Evolutionary conservation across 2,329 filamentous ascomycete species (phyloP).

Genomic region (Sporothrix protearum): DNA sequence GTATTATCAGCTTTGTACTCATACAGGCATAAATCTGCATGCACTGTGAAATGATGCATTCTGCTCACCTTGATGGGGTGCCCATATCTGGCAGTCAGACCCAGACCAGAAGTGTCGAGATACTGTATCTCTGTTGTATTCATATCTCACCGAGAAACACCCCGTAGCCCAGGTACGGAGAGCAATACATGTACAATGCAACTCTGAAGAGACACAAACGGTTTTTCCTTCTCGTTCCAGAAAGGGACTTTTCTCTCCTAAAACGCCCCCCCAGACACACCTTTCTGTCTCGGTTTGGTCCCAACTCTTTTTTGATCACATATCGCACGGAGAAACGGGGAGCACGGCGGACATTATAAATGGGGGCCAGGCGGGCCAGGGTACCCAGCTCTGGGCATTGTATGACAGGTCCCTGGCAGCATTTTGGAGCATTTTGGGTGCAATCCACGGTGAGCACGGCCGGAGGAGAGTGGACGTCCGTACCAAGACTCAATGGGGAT

Average conservation of each 20-base stretch:
- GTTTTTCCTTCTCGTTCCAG: neutral
- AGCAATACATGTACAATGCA: conserved; percentile 6
- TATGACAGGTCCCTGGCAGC: neutral
- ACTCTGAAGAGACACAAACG: conserved; percentile 4
- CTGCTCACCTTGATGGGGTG: neutral
- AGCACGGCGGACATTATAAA: neutral
- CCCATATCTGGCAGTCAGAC: neutral
- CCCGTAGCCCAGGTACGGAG: neutral
- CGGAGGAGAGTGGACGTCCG: neutral
- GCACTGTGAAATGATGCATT: neutral
- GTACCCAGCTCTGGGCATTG: neutral
- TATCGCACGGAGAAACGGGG: conserved; percentile 11
- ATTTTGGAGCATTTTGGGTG: neutral
- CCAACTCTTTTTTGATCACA: neutral
- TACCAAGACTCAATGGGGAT: conserved; percentile 10
- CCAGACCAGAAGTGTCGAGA: neutral
- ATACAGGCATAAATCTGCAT: conserved; percentile 1
- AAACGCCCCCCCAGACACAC: conserved; percentile 10
- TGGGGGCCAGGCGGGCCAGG: neutral
- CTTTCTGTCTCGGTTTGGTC: neutral
- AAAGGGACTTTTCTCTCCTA: neutral
- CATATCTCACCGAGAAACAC: conserved; percentile 5
- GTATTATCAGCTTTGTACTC: neutral
- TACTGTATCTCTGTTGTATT: neutral
- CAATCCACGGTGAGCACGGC: neutral